phyloP scores from a whole-genome alignment of 2,329 filamentous ascomycete species.

The Cladophialophora chaetospira region DNA sequence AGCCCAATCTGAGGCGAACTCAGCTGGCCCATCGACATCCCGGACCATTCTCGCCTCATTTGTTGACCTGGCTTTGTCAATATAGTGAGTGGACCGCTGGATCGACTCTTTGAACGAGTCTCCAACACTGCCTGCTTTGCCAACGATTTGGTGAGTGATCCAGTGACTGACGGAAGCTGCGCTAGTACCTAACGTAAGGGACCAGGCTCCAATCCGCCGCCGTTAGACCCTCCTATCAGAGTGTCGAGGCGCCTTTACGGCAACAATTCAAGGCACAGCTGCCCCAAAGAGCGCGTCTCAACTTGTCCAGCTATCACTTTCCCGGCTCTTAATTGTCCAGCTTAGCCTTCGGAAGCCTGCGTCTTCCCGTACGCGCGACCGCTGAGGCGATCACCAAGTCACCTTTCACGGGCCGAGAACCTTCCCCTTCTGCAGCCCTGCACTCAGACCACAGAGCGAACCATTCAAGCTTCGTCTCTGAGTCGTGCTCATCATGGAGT shows the following conservation, averaged over 20 bases:
- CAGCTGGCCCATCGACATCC: slow-evolving; percentile 22
- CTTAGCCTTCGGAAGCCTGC: slow-evolving; percentile 25
- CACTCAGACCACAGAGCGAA: slow-evolving; percentile 20
- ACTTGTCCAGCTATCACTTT: slow-evolving; percentile 20
- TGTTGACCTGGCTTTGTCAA: slow-evolving; percentile 25
- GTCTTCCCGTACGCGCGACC: slow-evolving; percentile 25
- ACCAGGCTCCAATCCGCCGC: slow-evolving; percentile 43
- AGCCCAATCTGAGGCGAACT: slow-evolving; percentile 43
- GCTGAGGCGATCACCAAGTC: slow-evolving; percentile 21
- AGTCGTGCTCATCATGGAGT: slow-evolving; percentile 64
- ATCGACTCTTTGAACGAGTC: slow-evolving; percentile 18
- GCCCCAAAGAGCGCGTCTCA: slow-evolving; percentile 24
- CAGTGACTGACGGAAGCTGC: slow-evolving; percentile 48
- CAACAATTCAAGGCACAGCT: slow-evolving; percentile 25
- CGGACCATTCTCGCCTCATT: slow-evolving; percentile 30
- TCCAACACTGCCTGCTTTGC: slow-evolving; percentile 4
- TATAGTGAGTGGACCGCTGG: slow-evolving; percentile 27
- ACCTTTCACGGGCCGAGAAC: slow-evolving; percentile 19
- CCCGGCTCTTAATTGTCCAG: slow-evolving; percentile 14
- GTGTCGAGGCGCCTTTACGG: slow-evolving; percentile 19
- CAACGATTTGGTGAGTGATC: slow-evolving; percentile 33
- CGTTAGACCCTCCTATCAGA: slow-evolving; percentile 47
- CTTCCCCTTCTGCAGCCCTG: slow-evolving; percentile 18
- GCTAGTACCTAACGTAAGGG: slow-evolving; percentile 46
- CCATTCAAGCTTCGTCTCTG: slow-evolving; percentile 16